Percentiles rank a stretch among this genome's conserved stretches.
These are phyloP conservation scores for Acephala macrosclerotiorum DNA, from an alignment of 2,329 filamentous ascomycete genomes.

Conservation along the genomic window DNA sequence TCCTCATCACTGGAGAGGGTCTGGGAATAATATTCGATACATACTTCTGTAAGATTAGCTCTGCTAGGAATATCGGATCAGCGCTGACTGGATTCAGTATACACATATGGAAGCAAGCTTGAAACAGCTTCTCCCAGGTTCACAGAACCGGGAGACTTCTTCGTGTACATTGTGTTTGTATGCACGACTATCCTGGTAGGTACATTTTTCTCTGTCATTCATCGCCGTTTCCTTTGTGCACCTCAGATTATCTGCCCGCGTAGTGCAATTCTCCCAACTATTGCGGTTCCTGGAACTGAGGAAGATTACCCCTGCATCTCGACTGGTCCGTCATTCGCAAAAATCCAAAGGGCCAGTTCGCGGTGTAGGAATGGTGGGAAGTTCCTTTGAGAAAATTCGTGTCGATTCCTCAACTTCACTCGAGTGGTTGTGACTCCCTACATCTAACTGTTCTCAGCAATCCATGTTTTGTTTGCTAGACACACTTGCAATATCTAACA, in stretches of 20 bases:
- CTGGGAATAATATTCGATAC: constrained; percentile 68
- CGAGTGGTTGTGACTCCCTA: constrained; percentile 48
- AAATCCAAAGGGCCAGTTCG: constrained; percentile 56
- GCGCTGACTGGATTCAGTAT: constrained; percentile 55
- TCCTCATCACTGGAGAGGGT: constrained; percentile 45
- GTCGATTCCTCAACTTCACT: constrained; percentile 46
- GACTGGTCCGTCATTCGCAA: constrained; percentile 60
- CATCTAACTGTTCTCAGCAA: constrained; percentile 37
- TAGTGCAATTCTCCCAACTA: constrained; percentile 58
- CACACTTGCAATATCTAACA: constrained; percentile 30
- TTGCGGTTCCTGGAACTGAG: constrained; percentile 66
- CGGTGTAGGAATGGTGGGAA: constrained; percentile 64
- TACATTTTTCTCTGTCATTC: constrained; percentile 30
- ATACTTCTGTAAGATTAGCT: constrained; percentile 63
- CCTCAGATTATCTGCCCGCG: constrained; percentile 70
- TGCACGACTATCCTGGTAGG: constrained; percentile 69
- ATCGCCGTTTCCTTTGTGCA: constrained; percentile 40
- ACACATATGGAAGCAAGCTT: constrained; percentile 69
- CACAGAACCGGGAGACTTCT: constrained; percentile 68
- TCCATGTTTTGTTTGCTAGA: constrained; percentile 20
- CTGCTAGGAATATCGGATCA: constrained; percentile 1
- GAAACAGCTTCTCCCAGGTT: constrained; percentile 69
- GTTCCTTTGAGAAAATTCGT: constrained; percentile 58
- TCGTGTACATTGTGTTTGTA: constrained; percentile 71
- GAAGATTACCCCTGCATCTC: constrained; percentile 64